Conservation (phyloP, 75 land plant species). For the Pinus taeda region DNA sequence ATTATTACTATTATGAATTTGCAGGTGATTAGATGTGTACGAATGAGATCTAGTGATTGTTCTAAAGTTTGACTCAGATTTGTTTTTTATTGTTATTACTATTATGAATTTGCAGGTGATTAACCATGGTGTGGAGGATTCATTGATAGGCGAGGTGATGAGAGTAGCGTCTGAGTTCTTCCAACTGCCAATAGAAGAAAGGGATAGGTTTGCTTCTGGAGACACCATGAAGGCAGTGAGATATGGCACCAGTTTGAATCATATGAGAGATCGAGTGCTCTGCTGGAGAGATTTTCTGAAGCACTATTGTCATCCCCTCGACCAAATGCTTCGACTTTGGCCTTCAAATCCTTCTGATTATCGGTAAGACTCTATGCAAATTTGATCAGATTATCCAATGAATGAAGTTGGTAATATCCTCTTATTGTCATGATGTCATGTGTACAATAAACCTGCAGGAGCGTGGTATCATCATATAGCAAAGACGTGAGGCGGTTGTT, state of each 20-base stretch:
- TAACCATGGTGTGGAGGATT: conserved; percentile 57
- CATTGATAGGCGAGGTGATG: conserved; percentile 27
- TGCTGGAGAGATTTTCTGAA: conserved; percentile 79
- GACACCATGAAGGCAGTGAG: conserved; percentile 46
- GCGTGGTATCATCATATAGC: no score
- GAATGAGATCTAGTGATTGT: no score
- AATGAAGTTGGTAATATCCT: no score
- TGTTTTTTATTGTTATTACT: no score
- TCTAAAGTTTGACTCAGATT: no score
- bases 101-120: conserved; percentile 30
- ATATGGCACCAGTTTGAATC: conserved; percentile 55
- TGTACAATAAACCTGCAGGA: no score
- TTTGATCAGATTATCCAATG: background rate
- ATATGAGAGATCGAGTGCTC: conserved; percentile 40
- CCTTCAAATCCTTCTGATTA: conserved; percentile 56
- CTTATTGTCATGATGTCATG: no score
- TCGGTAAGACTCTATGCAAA: conserved; percentile 19
- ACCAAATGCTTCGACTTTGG: conserved; percentile 40
- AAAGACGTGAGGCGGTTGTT: no score
- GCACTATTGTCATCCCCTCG: conserved; percentile 46
- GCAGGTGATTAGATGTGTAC: no score
- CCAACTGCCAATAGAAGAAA: conserved; percentile 40
- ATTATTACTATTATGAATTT: no score
- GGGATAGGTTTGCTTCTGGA: conserved; percentile 32
- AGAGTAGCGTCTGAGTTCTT: conserved; percentile 41